Conservation (phyloP, 2,329 filamentous ascomycete species). For the Alternaria dauci region DNA sequence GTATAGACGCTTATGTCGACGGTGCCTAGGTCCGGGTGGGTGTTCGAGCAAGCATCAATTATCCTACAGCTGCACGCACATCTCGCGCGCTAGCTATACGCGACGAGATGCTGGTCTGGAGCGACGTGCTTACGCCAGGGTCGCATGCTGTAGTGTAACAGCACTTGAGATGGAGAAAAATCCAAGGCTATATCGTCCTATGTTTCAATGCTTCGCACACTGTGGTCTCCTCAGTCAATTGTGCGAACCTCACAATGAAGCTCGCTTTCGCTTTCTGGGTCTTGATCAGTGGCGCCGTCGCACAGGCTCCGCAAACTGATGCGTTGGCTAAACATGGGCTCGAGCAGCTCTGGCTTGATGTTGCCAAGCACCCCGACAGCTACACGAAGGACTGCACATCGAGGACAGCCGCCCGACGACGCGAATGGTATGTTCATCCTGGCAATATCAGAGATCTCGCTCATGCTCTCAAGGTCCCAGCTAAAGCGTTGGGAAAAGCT, state of each 20-base stretch:
- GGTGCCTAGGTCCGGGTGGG: too few species aligned
- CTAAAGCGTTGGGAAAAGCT: slow-evolving; percentile 24
- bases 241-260: too few species aligned
- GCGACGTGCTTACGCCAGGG: background rate
- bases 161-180: background rate
- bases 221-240: too few species aligned
- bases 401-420: too few species aligned
- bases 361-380: background rate
- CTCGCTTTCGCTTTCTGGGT: too few species aligned
- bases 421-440: too few species aligned
- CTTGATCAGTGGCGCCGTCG: background rate
- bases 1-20: too few species aligned
- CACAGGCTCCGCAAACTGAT: background rate
- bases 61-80: too few species aligned
- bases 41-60: too few species aligned
- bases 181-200: background rate
- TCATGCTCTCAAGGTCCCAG: background rate
- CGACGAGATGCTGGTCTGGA: background rate
- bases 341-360: slow-evolving; percentile 4
- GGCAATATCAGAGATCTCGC: too few species aligned
- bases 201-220: too few species aligned
- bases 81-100: background rate
- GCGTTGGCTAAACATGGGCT: slow-evolving; percentile 5
- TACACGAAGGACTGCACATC: slow-evolving; percentile 1
- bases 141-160: background rate